Percentiles rank a stretch among this genome's conserved stretches.
Evolutionary conservation across 805 yeast species (phyloP).

Genomic region (Barnettozyma siamensis): DNA sequence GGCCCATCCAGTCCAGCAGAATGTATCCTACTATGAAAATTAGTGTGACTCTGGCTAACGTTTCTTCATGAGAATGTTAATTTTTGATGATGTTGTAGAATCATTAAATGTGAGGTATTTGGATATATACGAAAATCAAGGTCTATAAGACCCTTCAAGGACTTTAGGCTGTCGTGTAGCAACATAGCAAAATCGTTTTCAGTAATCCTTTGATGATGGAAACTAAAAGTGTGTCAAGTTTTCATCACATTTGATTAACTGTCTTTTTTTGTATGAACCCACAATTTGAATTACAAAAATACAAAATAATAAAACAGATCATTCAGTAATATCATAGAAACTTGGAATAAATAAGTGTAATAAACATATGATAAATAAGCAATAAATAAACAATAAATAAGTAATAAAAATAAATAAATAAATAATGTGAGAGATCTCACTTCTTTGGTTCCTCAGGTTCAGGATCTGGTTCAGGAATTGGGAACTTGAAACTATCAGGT

Average conservation of each 20-base stretch:
- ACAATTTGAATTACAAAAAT: constrained; percentile 10
- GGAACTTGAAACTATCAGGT: constrained; percentile 77
- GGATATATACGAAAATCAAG: background rate
- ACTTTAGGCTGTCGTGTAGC: background rate
- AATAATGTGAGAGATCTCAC: constrained; percentile 3
- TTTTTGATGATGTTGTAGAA: too few relatives aligned
- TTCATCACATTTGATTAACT: background rate
- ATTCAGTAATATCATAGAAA: too few relatives aligned
- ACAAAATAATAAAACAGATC: too few relatives aligned
- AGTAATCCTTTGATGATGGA: too few relatives aligned
- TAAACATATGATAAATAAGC: background rate
- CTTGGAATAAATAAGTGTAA: constrained; percentile 2
- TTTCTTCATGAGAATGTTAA: background rate
- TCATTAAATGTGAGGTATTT: too few relatives aligned
- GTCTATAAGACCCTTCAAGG: background rate
- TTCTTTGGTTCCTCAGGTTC: constrained; percentile 35
- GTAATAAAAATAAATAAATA: constrained; percentile 11
- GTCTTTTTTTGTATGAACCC: background rate
- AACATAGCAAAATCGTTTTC: too few relatives aligned
- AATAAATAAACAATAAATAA: constrained; percentile 12
- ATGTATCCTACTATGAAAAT: background rate
- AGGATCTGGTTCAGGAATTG: constrained; percentile 76
- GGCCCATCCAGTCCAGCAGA: constrained; percentile 17
- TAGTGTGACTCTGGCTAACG: background rate
- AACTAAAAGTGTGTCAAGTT: too few relatives aligned